Percentiles rank a stretch among this genome's conserved stretches.
These are phyloP conservation scores for Dimocarpus longan DNA, from an alignment of 345 rosid species.

Conservation along the genomic window DNA sequence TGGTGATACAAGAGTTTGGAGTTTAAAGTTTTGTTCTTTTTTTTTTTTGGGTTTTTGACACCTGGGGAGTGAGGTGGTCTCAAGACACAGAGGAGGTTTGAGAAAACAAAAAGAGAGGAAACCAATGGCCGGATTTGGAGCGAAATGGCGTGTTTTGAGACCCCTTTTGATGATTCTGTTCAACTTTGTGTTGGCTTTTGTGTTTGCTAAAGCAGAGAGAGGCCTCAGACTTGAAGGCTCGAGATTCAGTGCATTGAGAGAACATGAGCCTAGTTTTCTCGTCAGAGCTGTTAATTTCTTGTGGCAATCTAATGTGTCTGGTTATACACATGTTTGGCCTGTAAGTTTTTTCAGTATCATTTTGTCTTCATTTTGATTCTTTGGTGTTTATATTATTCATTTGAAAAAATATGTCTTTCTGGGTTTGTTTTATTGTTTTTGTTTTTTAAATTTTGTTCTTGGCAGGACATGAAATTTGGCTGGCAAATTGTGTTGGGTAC, in stretches of 20 bases:
- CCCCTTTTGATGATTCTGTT: slow-evolving; percentile 31
- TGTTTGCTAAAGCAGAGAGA: slow-evolving; percentile 60
- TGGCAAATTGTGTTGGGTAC: slow-evolving; percentile 73
- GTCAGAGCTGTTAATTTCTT: slow-evolving; percentile 36
- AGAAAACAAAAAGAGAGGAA: not conserved
- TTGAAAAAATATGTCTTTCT: not conserved
- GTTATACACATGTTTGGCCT: slow-evolving; percentile 80
- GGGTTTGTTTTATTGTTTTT: not conserved
- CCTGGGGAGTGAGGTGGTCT: too few species aligned
- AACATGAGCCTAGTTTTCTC: slow-evolving; percentile 32
- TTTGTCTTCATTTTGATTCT: not conserved
- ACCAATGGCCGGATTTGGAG: slow-evolving; percentile 48
- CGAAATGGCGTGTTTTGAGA: slow-evolving; percentile 43
- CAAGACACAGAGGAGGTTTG: not conserved
- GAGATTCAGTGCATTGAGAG: slow-evolving; percentile 21
- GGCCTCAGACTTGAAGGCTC: slow-evolving; percentile 34
- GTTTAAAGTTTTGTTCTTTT: not conserved
- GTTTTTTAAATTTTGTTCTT: not conserved
- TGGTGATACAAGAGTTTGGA: not conserved
- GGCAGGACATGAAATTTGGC: slow-evolving; percentile 69
- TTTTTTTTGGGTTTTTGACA: too few species aligned
- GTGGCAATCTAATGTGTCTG: slow-evolving; percentile 47
- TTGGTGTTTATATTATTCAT: not conserved
- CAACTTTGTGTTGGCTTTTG: slow-evolving; percentile 46
- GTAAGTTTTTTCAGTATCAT: slow-evolving; percentile 34